Conservation (phyloP, 23 red algal species). For the Agarophyton chilense region DNA sequence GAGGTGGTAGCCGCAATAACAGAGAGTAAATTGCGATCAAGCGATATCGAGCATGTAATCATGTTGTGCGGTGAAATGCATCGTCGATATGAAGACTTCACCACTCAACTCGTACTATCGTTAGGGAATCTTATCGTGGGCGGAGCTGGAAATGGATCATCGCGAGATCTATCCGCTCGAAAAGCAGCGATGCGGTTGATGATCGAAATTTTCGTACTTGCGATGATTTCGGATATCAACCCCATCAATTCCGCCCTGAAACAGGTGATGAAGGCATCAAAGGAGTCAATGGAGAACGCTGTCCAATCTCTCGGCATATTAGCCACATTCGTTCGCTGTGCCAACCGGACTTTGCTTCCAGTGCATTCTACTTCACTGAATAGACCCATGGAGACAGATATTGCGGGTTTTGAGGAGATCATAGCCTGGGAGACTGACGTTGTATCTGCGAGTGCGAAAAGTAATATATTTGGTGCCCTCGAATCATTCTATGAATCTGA, state of each 20-base stretch:
- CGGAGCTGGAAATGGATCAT: not conserved
- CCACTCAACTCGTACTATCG: conserved; percentile 23
- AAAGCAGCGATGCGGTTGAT: conserved; percentile 70
- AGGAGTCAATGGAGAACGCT: conserved; percentile 42
- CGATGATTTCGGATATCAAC: conserved; percentile 43
- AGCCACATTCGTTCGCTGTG: conserved; percentile 47
- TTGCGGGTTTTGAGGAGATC: not conserved
- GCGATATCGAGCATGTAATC: conserved; percentile 68
- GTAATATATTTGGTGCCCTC: conserved; percentile 27
- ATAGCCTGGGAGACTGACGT: conserved; percentile 29
- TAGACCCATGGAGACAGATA: not conserved
- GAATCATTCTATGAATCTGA: conserved; percentile 51
- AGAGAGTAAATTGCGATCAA: conserved; percentile 64
- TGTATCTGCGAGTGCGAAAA: conserved; percentile 18
- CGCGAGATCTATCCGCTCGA: conserved; percentile 38
- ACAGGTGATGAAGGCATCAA: conserved; percentile 31
- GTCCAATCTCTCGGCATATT: conserved; percentile 50
- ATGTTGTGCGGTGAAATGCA: conserved; percentile 67
- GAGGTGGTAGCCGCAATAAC: conserved; percentile 81
- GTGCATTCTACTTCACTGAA: not conserved
- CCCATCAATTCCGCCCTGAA: conserved; percentile 47
- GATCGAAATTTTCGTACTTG: conserved; percentile 63
- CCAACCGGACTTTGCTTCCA: conserved; percentile 47
- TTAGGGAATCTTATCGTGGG: conserved; percentile 16
- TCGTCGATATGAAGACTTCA: conserved; percentile 83